A percentile compares a stretch with the other conserved stretches of the same genome.
Conservation (phyloP, 805 yeast genomes). For the Yarrowia yakushimensis region DNA sequence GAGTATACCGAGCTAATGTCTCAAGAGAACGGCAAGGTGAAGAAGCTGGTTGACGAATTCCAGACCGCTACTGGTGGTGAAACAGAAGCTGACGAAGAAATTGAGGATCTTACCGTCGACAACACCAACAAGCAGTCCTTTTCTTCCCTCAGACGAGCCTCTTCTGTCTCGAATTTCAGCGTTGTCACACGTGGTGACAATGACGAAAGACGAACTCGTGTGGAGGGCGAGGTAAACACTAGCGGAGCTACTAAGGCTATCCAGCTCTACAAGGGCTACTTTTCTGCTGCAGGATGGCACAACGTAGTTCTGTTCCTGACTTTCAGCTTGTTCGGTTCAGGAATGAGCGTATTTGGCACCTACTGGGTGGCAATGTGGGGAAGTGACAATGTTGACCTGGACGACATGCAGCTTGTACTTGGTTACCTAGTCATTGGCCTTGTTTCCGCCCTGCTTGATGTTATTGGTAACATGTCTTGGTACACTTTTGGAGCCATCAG, state of each 20-base stretch:
- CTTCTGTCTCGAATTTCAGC: constrained; percentile 41
- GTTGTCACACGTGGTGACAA: neutral
- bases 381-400: constrained; percentile 61
- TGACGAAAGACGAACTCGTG: constrained; percentile 1
- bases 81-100: neutral
- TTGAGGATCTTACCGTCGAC: neutral
- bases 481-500: constrained; percentile 43
- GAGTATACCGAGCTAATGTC: constrained; percentile 49
- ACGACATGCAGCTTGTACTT: constrained; percentile 56
- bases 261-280: constrained; percentile 68
- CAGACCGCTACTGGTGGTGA: neutral
- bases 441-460: constrained; percentile 44
- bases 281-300: constrained; percentile 66
- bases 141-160: constrained; percentile 46
- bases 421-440: constrained; percentile 67
- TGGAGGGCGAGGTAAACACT: constrained; percentile 1
- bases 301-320: constrained; percentile 30
- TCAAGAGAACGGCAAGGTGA: constrained; percentile 7
- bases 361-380: constrained; percentile 92
- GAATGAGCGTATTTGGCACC: constrained; percentile 58
- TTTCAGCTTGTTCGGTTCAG: constrained; percentile 50
- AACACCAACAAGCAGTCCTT: constrained; percentile 24
- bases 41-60: constrained; percentile 16
- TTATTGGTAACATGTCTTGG: constrained; percentile 56
- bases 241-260: constrained; percentile 37